These are phyloP conservation scores for Pelargonium australe DNA, from an alignment of 441 rosid genomes.

Conservation along the genomic window DNA sequence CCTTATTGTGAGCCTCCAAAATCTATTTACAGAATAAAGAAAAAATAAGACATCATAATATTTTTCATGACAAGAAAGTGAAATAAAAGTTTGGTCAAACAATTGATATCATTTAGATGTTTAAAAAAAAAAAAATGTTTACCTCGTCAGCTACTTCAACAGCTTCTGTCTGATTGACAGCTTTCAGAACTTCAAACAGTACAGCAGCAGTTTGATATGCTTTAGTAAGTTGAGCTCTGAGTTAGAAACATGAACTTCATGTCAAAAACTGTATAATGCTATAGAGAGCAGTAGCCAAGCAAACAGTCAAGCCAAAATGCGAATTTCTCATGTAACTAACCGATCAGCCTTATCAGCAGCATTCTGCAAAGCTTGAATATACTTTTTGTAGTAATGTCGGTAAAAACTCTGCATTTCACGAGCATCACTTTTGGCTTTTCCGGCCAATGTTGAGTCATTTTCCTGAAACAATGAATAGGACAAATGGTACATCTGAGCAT, in stretches of 20 bases:
- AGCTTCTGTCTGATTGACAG: conserved; percentile 85
- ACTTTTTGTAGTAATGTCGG: conserved; percentile 86
- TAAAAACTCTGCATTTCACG: conserved; percentile 98
- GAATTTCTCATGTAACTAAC: conserved; percentile 34
- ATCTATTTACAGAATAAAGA: conserved; percentile 39
- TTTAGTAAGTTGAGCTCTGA: conserved; percentile 93
- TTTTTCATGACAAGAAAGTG: neutral
- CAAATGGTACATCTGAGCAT: neutral
- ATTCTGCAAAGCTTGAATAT: conserved; percentile 90
- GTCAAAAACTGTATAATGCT: neutral
- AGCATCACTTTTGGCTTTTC: conserved; percentile 90
- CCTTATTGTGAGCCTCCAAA: conserved; percentile 85
- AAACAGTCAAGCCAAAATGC: neutral
- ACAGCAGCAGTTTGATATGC: conserved; percentile 98
- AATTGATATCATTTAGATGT: neutral
- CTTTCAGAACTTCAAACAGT: conserved; percentile 95
- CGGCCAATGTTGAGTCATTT: conserved; percentile 60
- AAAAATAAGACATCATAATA: no score
- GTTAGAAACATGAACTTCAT: conserved; percentile 13
- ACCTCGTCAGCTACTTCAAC: conserved; percentile 96
- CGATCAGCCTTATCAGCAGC: conserved; percentile 99
- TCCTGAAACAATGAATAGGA: conserved; percentile 11
- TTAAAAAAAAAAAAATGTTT: conserved; percentile 18
- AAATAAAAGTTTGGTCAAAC: neutral
- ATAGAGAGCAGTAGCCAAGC: neutral